Percentiles rank a stretch among this genome's conserved stretches.
Evolutionary conservation across 192 early-diverging fungal species (phyloP).

Genomic region (Borealophlyctis nickersoniae): DNA sequence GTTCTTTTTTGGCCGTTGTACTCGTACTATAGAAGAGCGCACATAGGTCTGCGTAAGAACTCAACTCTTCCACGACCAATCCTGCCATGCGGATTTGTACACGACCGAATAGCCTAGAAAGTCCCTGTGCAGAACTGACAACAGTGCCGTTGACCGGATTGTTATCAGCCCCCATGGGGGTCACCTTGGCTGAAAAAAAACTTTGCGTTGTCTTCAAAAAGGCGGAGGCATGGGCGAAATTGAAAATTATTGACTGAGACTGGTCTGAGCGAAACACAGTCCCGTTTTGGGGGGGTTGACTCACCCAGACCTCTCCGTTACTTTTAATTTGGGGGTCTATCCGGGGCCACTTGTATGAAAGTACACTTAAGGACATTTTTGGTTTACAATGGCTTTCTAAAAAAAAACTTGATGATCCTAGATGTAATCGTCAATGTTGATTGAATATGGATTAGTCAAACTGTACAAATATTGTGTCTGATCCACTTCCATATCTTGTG

Average conservation of each 20-base stretch:
- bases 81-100: not conserved
- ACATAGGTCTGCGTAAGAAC: not conserved
- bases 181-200: not conserved
- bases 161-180: not conserved
- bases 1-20: not conserved
- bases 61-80: not conserved
- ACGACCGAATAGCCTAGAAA: not conserved
- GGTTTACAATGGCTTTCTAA: not conserved
- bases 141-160: not conserved
- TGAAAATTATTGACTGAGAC: not conserved
- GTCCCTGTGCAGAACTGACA: not conserved
- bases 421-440: not conserved
- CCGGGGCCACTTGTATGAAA: too few species aligned
- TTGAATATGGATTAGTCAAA: too few species aligned
- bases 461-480: too few species aligned
- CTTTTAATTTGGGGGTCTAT: too few species aligned
- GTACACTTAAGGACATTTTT: too few species aligned
- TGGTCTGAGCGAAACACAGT: not conserved
- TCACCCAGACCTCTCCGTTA: too few species aligned
- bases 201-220: not conserved
- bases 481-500: not conserved
- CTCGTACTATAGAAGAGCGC: not conserved
- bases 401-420: not conserved
- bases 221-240: not conserved
- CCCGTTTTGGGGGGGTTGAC: not conserved